Evolutionary conservation across 2,329 filamentous ascomycete genomes (phyloP).

Genomic region (Leptosphaerulina australis): DNA sequence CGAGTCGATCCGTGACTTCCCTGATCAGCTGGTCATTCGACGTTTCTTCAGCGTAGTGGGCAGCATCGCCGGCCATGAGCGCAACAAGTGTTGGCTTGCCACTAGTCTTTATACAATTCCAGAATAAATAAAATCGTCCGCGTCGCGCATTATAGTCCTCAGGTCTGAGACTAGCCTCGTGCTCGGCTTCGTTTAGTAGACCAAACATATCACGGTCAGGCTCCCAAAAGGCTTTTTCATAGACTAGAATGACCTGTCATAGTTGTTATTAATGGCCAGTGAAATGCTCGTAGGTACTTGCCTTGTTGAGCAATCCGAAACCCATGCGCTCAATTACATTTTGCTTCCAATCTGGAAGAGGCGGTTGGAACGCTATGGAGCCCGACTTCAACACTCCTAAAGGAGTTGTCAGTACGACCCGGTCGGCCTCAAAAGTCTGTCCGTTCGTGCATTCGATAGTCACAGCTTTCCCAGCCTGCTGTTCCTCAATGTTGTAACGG

Average conservation of each 20-base stretch:
- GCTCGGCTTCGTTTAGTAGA: constrained; percentile 75
- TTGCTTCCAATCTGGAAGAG: constrained; percentile 84
- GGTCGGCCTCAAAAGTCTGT: constrained; percentile 78
- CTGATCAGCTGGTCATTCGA: constrained; percentile 75
- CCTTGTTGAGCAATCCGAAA: constrained; percentile 94
- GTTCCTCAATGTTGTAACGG: constrained; percentile 57
- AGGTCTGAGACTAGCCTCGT: constrained; percentile 73
- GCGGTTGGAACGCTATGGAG: constrained; percentile 82
- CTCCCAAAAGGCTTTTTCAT: constrained; percentile 91
- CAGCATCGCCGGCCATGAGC: constrained; percentile 94
- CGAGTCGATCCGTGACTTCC: constrained; percentile 80
- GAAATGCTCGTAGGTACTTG: constrained; percentile 19
- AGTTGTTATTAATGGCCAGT: constrained; percentile 13
- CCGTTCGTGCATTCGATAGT: constrained; percentile 74
- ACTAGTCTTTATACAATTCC: constrained; percentile 90
- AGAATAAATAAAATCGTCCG: constrained; percentile 97
- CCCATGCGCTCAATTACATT: constrained; percentile 83
- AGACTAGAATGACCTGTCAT: constrained; percentile 75
- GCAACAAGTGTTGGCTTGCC: constrained; percentile 85
- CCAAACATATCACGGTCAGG: constrained; percentile 90
- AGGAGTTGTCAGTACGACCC: constrained; percentile 87
- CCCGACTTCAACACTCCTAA: constrained; percentile 89
- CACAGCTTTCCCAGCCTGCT: constrained; percentile 32
- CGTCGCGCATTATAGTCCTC: constrained; percentile 78
- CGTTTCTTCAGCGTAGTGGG: constrained; percentile 81